These are phyloP conservation scores for Saitozyma podzolica DNA, from an alignment of 768 basidiomycete genomes.

Conservation along the genomic window DNA sequence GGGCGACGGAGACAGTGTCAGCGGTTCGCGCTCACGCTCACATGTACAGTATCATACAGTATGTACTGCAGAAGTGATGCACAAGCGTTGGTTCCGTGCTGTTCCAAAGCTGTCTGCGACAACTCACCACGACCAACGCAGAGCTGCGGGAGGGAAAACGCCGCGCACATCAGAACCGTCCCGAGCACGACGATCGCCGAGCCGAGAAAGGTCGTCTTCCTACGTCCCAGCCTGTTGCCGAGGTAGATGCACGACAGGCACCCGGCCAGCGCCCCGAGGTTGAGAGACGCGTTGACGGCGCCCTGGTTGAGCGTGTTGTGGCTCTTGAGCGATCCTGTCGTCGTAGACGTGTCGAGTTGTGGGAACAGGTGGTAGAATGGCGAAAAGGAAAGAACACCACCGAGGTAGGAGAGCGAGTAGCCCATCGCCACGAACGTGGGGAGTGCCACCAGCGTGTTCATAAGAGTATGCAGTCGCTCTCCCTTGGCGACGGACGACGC, in stretches of 20 bases:
- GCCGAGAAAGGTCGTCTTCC: constrained; percentile 20
- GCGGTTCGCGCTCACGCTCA: background rate
- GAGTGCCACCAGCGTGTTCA: constrained; percentile 25
- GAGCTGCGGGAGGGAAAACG: constrained; percentile 13
- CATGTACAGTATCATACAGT: background rate
- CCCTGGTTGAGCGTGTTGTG: constrained; percentile 28
- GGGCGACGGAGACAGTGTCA: background rate
- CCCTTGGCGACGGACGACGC: background rate
- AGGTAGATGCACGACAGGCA: constrained; percentile 22
- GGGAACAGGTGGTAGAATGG: constrained; percentile 23
- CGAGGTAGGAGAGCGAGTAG: constrained; percentile 21
- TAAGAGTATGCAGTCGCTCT: constrained; percentile 4
- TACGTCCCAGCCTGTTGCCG: constrained; percentile 23
- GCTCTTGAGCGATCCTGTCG: constrained; percentile 15
- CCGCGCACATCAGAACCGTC: constrained; percentile 18
- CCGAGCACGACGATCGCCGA: constrained; percentile 14
- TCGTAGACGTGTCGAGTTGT: constrained; percentile 20
- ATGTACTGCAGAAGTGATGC: too few relatives aligned
- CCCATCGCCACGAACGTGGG: constrained; percentile 28
- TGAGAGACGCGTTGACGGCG: constrained; percentile 15
- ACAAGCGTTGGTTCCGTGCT: too few relatives aligned
- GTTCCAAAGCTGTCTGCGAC: too few relatives aligned
- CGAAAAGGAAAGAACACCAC: constrained; percentile 17
- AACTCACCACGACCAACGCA: constrained; percentile 20
- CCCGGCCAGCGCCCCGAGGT: constrained; percentile 22